phyloP scores from a whole-genome alignment of 176 grass and related monocot genomes.

The Chrysopogon serrulatus region DNA sequence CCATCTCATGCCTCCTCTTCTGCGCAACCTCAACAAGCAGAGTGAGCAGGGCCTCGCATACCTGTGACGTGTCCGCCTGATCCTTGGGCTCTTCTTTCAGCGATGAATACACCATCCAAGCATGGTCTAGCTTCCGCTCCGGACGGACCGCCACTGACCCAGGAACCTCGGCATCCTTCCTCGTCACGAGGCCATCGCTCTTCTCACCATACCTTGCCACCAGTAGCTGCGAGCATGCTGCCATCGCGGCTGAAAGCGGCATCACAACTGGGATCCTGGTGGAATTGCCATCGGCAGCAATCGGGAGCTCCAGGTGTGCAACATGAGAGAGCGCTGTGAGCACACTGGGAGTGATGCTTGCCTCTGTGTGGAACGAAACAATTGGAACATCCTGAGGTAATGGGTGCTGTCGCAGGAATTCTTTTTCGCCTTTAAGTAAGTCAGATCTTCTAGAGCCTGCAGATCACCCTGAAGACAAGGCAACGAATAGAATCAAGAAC shows the following conservation, averaged over 20 bases:
- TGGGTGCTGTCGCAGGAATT: conserved; percentile 57
- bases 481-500: conserved; percentile 10
- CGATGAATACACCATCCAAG: conserved; percentile 93
- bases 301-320: conserved; percentile 75
- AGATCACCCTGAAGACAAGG: conserved; percentile 65
- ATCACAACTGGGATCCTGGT: conserved; percentile 76
- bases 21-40: conserved; percentile 76
- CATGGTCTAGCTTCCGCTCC: conserved; percentile 72
- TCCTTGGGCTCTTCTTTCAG: conserved; percentile 53
- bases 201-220: conserved; percentile 79
- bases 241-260: conserved; percentile 79
- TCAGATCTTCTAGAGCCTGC: conserved; percentile 80
- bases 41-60: conserved; percentile 82
- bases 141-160: conserved; percentile 67
- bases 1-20: conserved; percentile 63
- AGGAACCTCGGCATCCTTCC: conserved; percentile 74
- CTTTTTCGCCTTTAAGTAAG: conserved; percentile 68
- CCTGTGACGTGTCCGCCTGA: conserved; percentile 71
- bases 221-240: conserved; percentile 75
- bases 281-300: conserved; percentile 44
- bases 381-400: conserved; percentile 64
- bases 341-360: conserved; percentile 62
- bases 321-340: conserved; percentile 82
- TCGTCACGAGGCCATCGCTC: conserved; percentile 82
- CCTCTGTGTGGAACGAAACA: conserved; percentile 92